Evolutionary conservation across 129 eudicot species (phyloP), one percentile per base, ranked within the genome.

Genomic region (Chrysanthemum seticuspe): DNA sequence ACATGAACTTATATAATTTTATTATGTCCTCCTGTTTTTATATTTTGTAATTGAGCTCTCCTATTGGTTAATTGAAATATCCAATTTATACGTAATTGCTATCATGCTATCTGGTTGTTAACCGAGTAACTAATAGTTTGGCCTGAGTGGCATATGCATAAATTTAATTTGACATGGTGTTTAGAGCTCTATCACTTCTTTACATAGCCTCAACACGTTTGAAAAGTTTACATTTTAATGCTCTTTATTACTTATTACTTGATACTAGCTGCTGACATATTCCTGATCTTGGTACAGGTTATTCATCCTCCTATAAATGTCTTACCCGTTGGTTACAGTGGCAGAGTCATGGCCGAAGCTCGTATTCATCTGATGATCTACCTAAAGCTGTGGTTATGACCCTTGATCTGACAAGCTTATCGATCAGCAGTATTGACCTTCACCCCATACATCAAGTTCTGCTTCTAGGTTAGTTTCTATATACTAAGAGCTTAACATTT

Each of bases 391-490:
- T 91, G 21, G 79, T 75, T 19, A 83, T 87, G 91, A 91, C 81
- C 76, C 64, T 91, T 58, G 85, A 77, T 73, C 96, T 84, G 86
- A 92, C 82, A 85, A 92, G 90, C 23, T 86, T 92, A 36, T 66
- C 83, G 13, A 92, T 88, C 50, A 86, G 83, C 87, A 91, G 96
- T 72, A 82, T 91, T 84, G 92, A 91, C 75, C 88, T 91, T 68
- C 97, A 91, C 78, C 97, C 97, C 15, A 19, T 74, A 27, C 92
- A 91, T 57, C 97, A 86, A 81, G 75, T 73, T 66, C 72, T 88
- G 75, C 96, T 91, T 62, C 92, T 88, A 80, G 97, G 97, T 88
- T 80, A 61, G 96, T 68, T 78, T 68, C 31, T 14, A 47, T 16
- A 36, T 56, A 73, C 59, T 70, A 60, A 67, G 71, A 64, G 6